Conservation (phyloP, 306 rosid genomes). For the Prunus mume region DNA sequence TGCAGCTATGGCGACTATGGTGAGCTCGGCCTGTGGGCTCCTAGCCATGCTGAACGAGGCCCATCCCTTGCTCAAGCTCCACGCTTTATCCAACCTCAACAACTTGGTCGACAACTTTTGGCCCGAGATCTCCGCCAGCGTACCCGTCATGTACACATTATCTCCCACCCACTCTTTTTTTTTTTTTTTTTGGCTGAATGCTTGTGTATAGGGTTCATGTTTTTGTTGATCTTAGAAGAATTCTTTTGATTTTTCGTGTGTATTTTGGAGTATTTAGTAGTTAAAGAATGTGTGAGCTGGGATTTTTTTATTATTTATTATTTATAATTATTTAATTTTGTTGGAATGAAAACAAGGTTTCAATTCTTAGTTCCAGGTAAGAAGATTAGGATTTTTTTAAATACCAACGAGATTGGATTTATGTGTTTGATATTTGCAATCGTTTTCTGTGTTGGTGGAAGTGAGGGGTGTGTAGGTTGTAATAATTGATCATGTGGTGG, state of each 20-base stretch:
- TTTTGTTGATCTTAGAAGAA: neutral
- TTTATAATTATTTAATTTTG: neutral
- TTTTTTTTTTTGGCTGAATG: neutral
- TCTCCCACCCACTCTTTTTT: neutral
- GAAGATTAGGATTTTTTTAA: neutral
- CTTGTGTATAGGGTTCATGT: constrained; percentile 7
- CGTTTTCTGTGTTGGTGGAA: neutral
- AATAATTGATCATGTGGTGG: neutral
- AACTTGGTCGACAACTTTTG: constrained; percentile 82
- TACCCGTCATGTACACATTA: constrained; percentile 66
- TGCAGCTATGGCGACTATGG: constrained; percentile 59
- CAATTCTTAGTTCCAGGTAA: neutral
- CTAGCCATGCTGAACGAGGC: constrained; percentile 91
- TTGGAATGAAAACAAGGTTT: neutral
- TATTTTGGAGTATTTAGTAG: neutral
- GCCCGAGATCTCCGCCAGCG: constrained; percentile 99
- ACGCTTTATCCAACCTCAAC: constrained; percentile 90
- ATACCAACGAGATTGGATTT: neutral
- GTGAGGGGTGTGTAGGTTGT: neutral
- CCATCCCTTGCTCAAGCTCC: constrained; percentile 77
- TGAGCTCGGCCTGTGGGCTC: constrained; percentile 93
- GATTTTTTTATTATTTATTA: neutral
- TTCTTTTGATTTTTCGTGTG: neutral
- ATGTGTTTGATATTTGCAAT: neutral
- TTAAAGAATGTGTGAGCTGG: neutral